Conservation (phyloP, 176 grass and related monocot genomes). For the Rhipidocladum racemiflorum region DNA sequence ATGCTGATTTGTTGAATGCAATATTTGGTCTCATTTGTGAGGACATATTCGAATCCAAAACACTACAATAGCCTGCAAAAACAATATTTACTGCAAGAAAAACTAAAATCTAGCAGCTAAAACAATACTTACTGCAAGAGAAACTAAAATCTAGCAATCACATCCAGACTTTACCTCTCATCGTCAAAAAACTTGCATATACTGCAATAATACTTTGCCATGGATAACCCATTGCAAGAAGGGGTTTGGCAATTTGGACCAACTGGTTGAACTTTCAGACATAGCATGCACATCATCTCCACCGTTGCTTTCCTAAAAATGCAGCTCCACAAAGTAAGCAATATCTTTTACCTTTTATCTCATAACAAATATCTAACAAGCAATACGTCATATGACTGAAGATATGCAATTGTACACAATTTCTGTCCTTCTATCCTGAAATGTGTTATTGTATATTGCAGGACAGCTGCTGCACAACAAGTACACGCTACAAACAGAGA, state of each 20-base stretch:
- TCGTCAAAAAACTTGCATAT: conserved; percentile 97
- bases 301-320: conserved; percentile 63
- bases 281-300: conserved; percentile 96
- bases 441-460: background rate
- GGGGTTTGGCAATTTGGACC: conserved; percentile 57
- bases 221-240: conserved; percentile 64
- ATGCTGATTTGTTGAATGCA: background rate
- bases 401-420: background rate
- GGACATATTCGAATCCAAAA: background rate
- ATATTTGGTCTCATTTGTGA: background rate
- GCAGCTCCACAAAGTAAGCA: conserved; percentile 23
- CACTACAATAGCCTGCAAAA: background rate
- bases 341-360: background rate
- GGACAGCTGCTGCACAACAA: background rate
- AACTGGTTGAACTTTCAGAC: conserved; percentile 72
- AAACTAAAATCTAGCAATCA: background rate
- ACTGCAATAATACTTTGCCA: conserved; percentile 83
- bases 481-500: background rate
- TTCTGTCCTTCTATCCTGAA: background rate
- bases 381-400: background rate
- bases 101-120: background rate
- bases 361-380: conserved; percentile 10
- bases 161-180: conserved; percentile 52
- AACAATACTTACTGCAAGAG: background rate
- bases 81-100: background rate